phyloP scores from a whole-genome alignment of 1,284 basidiomycete genomes.

The Cryptococcus floricola region DNA sequence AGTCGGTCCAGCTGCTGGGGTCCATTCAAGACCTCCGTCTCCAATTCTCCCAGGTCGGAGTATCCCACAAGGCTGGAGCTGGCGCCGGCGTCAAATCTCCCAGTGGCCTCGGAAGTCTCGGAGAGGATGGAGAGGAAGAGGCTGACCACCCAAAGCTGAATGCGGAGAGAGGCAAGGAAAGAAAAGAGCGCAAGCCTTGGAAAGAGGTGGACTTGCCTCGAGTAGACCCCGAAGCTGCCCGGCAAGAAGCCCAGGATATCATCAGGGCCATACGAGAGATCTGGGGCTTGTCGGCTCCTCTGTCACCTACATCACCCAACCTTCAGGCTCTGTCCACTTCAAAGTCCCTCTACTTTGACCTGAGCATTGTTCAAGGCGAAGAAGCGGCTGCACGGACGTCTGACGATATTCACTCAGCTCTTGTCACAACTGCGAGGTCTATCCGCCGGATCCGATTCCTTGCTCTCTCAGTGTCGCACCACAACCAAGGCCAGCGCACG shows the following conservation, averaged over 20 bases:
- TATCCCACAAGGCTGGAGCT: constrained; percentile 31
- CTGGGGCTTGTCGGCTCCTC: constrained; percentile 20
- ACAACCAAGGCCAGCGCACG: constrained; percentile 2
- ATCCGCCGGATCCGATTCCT: constrained; percentile 34
- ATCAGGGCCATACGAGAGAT: constrained; percentile 14
- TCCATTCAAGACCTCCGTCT: constrained; percentile 46
- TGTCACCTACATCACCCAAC: constrained; percentile 10
- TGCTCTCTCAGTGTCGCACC: constrained; percentile 20
- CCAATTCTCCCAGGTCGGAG: constrained; percentile 39
- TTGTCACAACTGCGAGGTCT: constrained; percentile 32
- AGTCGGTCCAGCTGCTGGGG: constrained; percentile 45
- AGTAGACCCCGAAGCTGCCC: constrained; percentile 26
- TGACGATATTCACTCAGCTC: constrained; percentile 11
- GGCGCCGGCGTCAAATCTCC: constrained; percentile 31
- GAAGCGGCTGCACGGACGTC: constrained; percentile 5
- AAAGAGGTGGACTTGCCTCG: constrained; percentile 38
- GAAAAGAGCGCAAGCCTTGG: constrained; percentile 29
- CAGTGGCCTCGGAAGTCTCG: constrained; percentile 5
- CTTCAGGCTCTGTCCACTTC: constrained; percentile 4
- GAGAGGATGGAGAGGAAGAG: constrained; percentile 30
- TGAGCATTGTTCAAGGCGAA: constrained; percentile 3
- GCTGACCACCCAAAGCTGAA: constrained; percentile 14
- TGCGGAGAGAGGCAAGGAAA: constrained; percentile 3
- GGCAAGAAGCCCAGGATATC: constrained; percentile 27
- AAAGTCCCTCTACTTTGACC: constrained; percentile 7